Evolutionary conservation across 1,139 yeast species (phyloP).

Genomic region (Geotrichum carabidarum): DNA sequence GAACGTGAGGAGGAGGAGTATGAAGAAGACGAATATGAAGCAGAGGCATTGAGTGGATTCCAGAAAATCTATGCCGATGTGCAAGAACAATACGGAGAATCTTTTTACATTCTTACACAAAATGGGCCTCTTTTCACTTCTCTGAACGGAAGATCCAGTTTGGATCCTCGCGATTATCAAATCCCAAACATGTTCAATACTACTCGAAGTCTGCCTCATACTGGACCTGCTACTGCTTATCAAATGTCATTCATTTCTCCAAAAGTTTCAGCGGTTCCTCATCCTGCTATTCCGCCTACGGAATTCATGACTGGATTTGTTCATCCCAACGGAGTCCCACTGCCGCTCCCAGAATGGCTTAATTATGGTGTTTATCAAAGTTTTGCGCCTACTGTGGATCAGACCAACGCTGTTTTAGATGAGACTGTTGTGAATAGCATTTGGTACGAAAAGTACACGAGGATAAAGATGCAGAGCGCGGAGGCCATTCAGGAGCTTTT

Average conservation of each 20-base stretch:
- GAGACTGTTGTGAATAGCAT: conserved; percentile 59
- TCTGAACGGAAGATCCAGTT: conserved; percentile 53
- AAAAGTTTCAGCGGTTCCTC: conserved; percentile 47
- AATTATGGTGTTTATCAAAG: conserved; percentile 58
- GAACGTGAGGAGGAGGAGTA: conserved; percentile 21
- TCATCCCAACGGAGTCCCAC: conserved; percentile 83
- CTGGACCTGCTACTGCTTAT: conserved; percentile 36
- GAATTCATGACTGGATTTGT: conserved; percentile 65
- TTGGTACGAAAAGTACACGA: conserved; percentile 66
- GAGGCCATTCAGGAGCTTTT: conserved; percentile 20
- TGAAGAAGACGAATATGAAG: conserved; percentile 33
- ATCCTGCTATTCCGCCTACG: conserved; percentile 60
- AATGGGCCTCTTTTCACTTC: conserved; percentile 67
- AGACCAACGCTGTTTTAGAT: conserved; percentile 61
- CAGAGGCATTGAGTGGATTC: conserved; percentile 52
- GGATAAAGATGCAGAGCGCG: conserved; percentile 34
- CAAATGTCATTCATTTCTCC: conserved; percentile 54
- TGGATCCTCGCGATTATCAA: conserved; percentile 60
- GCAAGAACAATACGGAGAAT: conserved; percentile 59
- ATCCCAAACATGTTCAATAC: conserved; percentile 56
- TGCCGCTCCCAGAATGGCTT: conserved; percentile 81
- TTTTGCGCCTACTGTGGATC: conserved; percentile 78
- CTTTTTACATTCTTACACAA: conserved; percentile 46
- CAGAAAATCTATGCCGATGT: conserved; percentile 59
- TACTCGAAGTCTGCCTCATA: conserved; percentile 55